These are phyloP conservation scores for Pseudogymnoascus sp. DNA, from an alignment of 2,329 filamentous ascomycete species.

Conservation along the genomic window DNA sequence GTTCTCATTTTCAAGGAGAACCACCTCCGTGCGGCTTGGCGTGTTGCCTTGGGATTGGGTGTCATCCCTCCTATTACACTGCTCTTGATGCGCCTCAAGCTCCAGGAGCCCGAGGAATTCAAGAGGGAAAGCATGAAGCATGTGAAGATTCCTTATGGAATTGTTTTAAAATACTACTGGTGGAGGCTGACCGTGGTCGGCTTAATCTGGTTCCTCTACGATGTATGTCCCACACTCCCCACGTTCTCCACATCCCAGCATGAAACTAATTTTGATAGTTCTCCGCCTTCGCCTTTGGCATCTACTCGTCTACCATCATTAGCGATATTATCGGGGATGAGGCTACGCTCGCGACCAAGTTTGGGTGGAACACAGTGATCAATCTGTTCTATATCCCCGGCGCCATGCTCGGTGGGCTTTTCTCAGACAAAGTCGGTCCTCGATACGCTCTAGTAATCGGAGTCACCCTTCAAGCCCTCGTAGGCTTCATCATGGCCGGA, in stretches of 20 bases:
- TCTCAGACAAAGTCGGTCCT: conserved; percentile 72
- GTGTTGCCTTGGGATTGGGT: conserved; percentile 69
- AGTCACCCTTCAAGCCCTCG: conserved; percentile 62
- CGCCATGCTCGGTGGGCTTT: conserved; percentile 65
- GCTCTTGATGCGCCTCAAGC: conserved; percentile 60
- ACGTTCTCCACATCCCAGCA: background rate
- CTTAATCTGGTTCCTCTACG: conserved; percentile 78
- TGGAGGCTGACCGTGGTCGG: conserved; percentile 61
- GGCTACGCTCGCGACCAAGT: conserved; percentile 63
- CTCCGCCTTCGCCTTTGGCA: conserved; percentile 73
- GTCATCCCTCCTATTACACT: conserved; percentile 68
- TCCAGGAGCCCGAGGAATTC: conserved; percentile 74
- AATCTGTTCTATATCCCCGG: conserved; percentile 87
- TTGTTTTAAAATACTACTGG: conserved; percentile 62
- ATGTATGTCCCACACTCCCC: conserved; percentile 37
- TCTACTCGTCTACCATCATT: conserved; percentile 74
- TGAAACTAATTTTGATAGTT: conserved; percentile 42
- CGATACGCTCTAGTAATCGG: conserved; percentile 64
- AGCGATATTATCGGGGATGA: conserved; percentile 50
- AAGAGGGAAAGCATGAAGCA: conserved; percentile 34
- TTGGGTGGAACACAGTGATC: conserved; percentile 84
- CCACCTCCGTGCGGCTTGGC: conserved; percentile 71
- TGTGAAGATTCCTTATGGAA: conserved; percentile 45
- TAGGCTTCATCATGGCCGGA: conserved; percentile 86
- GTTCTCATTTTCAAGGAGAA: conserved; percentile 44